Evolutionary conservation across 306 rosid species (phyloP), one percentile per base, ranked within the genome.

Genomic region (Prunus dulcis): DNA sequence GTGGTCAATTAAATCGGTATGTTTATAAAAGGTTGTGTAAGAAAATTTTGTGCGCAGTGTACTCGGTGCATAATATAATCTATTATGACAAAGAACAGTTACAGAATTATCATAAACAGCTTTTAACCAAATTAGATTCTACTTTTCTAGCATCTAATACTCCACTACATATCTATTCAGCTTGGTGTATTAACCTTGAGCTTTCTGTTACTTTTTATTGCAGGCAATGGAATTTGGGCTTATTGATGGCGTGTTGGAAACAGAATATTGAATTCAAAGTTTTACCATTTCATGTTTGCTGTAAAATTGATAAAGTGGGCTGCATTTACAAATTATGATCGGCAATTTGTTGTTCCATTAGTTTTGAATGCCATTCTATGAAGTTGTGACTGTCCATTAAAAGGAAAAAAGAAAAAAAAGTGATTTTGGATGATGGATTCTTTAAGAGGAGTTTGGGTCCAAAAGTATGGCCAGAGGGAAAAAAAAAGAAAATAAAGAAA

Each of bases 191-290:
- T 72, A 2, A 46, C 11, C 17, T 12, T 47, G 30, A 34, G 56
- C 65, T 76, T 5, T 62, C 64, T 27, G 4, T 65, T 45, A 17
- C 60, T 73, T 73, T 49, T 46, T 19, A 60, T 68, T 86, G 90
- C 89, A 95, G 99, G 99, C 97, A 66, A 57, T 92, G 88, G 99
- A 95, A 77, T 89, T 92, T 76, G 99, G 99, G 69, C 93, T 92
- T 46, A 85, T 92, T 18, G 99, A 95, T 56, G 92, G 97, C 51
- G 87, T 91, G 64, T 82, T 95, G 79, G 99, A 92, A 86, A 95
- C 99, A 12, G 97, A 92, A 76, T 95, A 92, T 77, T 94, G 84
- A 91, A 43, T 71, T 62, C 50, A 63, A 57, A 22, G 12, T 41
- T 43, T 45, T 32, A 55, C n/a, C 45, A 23, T 3, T 41, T 9